Evolutionary conservation across 768 basidiomycete genomes (phyloP), one percentile per base, ranked within the genome.

Genomic region (Kwoniella mangroviensis): DNA sequence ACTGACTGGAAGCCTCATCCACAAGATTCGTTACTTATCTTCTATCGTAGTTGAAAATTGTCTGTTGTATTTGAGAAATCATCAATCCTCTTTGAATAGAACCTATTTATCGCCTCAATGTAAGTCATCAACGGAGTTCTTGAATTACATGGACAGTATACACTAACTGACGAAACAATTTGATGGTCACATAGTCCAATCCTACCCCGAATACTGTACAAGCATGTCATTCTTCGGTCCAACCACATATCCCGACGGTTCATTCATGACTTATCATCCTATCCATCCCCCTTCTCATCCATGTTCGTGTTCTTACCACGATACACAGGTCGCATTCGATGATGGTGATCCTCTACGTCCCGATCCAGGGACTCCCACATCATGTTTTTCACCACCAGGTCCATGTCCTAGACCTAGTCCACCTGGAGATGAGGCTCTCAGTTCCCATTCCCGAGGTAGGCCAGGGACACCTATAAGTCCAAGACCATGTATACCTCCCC

Each of bases 401-500:
- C 45, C 45, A 19, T 49, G 45, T 49, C 45, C 45, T 15, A 49
- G 45, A 19, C 34, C 6, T 34, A 34, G 34, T 34, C 34, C 34
- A 34, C 34, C 34, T 7, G 34, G 34, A 34, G 34, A 34, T 34
- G 34, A 34, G 34, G 1, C 6, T 7, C 34, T 7, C 34, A 34
- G 6, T 34, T 34, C 34, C 34, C 45, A 19, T 49, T 15, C 45
- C 45, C 45, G 19, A 49, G 45, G 13, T 49, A 13, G 19, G 45
- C 45, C 45, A 49, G 45, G 45, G 13, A 49, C 10, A 49, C 45
- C 45, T 13, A 49, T 49, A 13, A 54, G 24, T 22, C 53, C 15
- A 19, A 45, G 61, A 56, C 63, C 63, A 21, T 65, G 63, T 43
- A 24, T 65, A 41, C 63, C 63, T n/a, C 40, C 63, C 21, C 54